Evolutionary conservation across 2,329 filamentous ascomycete species (phyloP).

Genomic region (Zasmidium angulare): DNA sequence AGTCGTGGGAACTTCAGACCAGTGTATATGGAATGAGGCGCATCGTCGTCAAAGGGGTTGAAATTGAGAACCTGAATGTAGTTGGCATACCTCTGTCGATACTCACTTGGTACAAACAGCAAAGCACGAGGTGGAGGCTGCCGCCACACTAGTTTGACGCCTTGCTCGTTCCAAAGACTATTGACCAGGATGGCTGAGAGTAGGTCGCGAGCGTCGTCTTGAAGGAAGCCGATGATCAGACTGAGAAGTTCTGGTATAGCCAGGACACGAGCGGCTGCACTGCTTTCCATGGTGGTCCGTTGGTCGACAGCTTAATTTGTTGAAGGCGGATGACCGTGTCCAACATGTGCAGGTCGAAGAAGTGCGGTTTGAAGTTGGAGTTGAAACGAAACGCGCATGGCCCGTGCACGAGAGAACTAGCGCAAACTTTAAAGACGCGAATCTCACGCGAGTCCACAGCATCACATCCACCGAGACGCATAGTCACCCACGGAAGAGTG

Average conservation of each 20-base stretch:
- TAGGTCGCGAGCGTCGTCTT: background rate
- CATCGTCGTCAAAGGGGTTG: background rate
- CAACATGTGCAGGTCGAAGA: no score
- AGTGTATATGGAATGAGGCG: background rate
- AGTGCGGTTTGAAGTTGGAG: background rate
- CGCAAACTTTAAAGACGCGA: no score
- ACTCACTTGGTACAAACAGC: background rate
- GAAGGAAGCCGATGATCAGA: background rate
- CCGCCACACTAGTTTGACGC: background rate
- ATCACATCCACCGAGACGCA: no score
- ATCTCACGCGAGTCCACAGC: no score
- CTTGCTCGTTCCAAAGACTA: background rate
- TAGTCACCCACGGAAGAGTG: no score
- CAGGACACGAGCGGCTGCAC: background rate
- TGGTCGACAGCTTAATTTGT: background rate
- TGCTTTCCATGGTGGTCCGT: background rate
- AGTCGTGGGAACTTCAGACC: background rate
- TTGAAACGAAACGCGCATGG: background rate
- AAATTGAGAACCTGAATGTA: background rate
- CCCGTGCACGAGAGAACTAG: no score
- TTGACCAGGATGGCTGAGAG: background rate
- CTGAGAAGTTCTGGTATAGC: background rate
- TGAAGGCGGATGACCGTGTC: background rate
- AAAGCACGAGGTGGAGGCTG: background rate
- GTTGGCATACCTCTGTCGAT: background rate